Evolutionary conservation across 306 rosid species (phyloP).

Genomic region (Neltuma alba): DNA sequence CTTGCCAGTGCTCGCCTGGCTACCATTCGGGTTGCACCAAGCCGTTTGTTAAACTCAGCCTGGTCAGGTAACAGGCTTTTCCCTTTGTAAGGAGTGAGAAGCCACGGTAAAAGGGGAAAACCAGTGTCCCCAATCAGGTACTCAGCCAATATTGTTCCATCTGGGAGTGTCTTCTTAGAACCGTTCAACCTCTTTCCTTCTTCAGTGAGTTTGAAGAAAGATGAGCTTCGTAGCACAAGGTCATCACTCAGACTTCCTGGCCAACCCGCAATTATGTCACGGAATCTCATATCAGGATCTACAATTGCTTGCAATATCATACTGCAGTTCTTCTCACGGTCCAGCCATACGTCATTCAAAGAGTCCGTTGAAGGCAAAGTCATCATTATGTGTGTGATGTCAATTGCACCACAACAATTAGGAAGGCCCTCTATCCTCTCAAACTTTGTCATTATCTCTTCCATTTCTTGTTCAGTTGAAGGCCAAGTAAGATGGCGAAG

Average conservation of each 20-base stretch:
- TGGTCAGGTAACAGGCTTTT: slow-evolving; percentile 53
- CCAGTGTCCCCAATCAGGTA: slow-evolving; percentile 75
- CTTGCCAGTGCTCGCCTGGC: slow-evolving; percentile 76
- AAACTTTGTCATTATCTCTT: slow-evolving; percentile 67
- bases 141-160: slow-evolving; percentile 60
- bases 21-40: slow-evolving; percentile 64
- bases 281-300: slow-evolving; percentile 78
- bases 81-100: slow-evolving; percentile 75
- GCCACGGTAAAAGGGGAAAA: slow-evolving; percentile 86
- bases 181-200: slow-evolving; percentile 69
- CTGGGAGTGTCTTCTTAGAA: slow-evolving; percentile 41
- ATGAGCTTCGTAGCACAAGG: slow-evolving; percentile 62
- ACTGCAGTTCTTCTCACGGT: slow-evolving; percentile 81
- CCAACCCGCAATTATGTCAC: slow-evolving; percentile 82
- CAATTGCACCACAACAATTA: slow-evolving; percentile 90
- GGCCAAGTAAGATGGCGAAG: slow-evolving; percentile 87
- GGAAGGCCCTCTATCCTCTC: slow-evolving; percentile 69
- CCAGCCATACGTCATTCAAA: slow-evolving; percentile 69
- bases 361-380: slow-evolving; percentile 68
- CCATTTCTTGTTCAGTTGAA: slow-evolving; percentile 64
- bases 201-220: slow-evolving; percentile 61
- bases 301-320: slow-evolving; percentile 87
- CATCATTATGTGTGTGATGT: slow-evolving; percentile 83
- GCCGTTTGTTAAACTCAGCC: slow-evolving; percentile 64
- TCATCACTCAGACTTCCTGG: slow-evolving; percentile 83